phyloP scores from a whole-genome alignment of 1,284 basidiomycete species.

The Cryptococcus deneoformans region DNA sequence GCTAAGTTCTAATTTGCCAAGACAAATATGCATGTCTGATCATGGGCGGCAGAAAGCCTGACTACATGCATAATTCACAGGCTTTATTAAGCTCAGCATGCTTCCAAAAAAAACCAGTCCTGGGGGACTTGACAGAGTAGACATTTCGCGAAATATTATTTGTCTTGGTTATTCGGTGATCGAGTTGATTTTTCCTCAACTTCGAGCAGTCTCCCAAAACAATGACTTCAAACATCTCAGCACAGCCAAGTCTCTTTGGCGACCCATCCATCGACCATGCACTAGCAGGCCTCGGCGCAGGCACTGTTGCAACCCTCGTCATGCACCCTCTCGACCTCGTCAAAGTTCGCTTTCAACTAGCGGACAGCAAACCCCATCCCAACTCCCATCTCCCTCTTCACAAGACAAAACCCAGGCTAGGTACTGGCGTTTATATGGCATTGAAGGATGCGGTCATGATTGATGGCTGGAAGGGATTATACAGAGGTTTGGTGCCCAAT shows the following conservation, averaged over 20 bases:
- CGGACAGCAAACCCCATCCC: conserved; percentile 52
- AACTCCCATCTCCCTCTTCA: conserved; percentile 8
- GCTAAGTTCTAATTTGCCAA: no score
- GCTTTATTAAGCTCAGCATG: no score
- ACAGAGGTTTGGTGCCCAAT: conserved; percentile 87
- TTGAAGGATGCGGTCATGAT: conserved; percentile 68
- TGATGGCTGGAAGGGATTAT: conserved; percentile 83
- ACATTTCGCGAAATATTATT: no score
- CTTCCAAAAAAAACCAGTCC: no score
- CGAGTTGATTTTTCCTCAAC: not conserved
- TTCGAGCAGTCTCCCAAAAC: not conserved
- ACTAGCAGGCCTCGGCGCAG: conserved; percentile 87
- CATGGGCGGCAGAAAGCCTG: no score
- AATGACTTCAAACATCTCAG: not conserved
- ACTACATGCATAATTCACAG: no score
- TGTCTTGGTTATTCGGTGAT: not conserved
- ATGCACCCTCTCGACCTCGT: conserved; percentile 98
- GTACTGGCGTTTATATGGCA: conserved; percentile 73
- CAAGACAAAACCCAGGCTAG: conserved; percentile 57
- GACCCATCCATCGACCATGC: conserved; percentile 71
- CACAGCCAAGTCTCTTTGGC: conserved; percentile 30
- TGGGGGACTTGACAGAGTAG: no score
- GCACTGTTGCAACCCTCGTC: conserved; percentile 85
- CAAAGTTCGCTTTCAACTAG: conserved; percentile 95
- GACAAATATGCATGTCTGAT: no score